phyloP scores from a whole-genome alignment of 305 asterid species.

The Fraxinus sp. region DNA sequence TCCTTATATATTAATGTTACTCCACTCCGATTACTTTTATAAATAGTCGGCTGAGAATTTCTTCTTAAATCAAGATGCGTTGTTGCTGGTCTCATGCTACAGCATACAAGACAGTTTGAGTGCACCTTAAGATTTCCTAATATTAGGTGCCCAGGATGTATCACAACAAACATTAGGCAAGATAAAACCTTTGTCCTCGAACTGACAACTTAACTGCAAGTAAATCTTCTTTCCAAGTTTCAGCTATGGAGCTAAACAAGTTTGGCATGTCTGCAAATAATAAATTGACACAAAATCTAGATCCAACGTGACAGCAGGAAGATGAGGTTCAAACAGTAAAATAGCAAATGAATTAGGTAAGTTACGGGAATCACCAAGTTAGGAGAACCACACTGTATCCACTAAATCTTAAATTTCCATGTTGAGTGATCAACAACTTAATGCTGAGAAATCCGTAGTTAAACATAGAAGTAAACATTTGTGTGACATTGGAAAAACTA shows the following conservation, averaged over 20 bases:
- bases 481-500: not conserved
- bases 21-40: not conserved
- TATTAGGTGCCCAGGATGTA: constrained; percentile 27
- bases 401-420: not conserved
- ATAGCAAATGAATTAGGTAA: constrained; percentile 5
- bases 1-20: not conserved
- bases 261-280: constrained; percentile 23
- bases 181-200: constrained; percentile 4
- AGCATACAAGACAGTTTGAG: not conserved
- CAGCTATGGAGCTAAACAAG: constrained; percentile 25
- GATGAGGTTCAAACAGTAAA: not conserved
- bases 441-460: not conserved
- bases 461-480: not conserved
- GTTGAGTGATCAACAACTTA: not conserved
- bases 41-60: constrained; percentile 2
- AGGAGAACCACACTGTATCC: not conserved
- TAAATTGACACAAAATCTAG: not conserved
- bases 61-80: constrained; percentile 7
- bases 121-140: not conserved
- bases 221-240: constrained; percentile 16
- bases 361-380: not conserved
- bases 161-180: constrained; percentile 21
- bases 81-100: not conserved
- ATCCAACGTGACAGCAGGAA: not conserved
- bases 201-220: constrained; percentile 32